phyloP scores from a whole-genome alignment of 2,329 filamentous ascomycete species.

The Albifimbria verrucaria region DNA sequence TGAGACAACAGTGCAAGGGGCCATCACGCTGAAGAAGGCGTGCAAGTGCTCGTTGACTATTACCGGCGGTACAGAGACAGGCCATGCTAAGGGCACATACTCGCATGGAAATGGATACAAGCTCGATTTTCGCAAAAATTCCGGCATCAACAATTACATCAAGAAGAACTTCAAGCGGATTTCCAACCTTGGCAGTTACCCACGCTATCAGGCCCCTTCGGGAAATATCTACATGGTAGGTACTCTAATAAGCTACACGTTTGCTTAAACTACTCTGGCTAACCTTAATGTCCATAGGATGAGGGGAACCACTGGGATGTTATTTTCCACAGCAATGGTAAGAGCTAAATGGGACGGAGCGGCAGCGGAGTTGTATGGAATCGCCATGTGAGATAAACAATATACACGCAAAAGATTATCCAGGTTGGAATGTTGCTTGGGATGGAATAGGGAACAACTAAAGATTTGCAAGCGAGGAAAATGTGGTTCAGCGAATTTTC shows the following conservation, averaged over 20 bases:
- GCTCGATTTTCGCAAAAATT: constrained; percentile 16
- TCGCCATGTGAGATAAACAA: too few relatives aligned
- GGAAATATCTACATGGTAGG: constrained; percentile 23
- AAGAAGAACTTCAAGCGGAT: constrained; percentile 16
- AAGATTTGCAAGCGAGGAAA: too few relatives aligned
- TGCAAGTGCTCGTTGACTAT: constrained; percentile 16
- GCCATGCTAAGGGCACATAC: constrained; percentile 16
- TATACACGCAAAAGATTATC: too few relatives aligned
- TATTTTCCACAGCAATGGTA: constrained; percentile 7
- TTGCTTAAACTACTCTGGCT: too few relatives aligned
- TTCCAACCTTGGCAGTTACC: constrained; percentile 13
- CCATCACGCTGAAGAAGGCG: constrained; percentile 19
- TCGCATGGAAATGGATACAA: constrained; percentile 19
- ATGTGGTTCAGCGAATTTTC: too few relatives aligned
- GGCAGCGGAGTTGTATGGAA: too few relatives aligned
- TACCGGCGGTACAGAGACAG: constrained; percentile 19
- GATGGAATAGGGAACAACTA: too few relatives aligned
- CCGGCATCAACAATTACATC: constrained; percentile 14
- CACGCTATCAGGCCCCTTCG: constrained; percentile 17
- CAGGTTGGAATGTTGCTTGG: too few relatives aligned
- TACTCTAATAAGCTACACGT: too few relatives aligned
- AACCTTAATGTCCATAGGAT: constrained; percentile 6
- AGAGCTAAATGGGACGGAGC: too few relatives aligned
- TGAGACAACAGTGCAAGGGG: constrained; percentile 17
- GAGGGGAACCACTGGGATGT: constrained; percentile 19